Evolutionary conservation across 2,329 filamentous ascomycete species (phyloP).

Genomic region (Aspergillus arachidicola): DNA sequence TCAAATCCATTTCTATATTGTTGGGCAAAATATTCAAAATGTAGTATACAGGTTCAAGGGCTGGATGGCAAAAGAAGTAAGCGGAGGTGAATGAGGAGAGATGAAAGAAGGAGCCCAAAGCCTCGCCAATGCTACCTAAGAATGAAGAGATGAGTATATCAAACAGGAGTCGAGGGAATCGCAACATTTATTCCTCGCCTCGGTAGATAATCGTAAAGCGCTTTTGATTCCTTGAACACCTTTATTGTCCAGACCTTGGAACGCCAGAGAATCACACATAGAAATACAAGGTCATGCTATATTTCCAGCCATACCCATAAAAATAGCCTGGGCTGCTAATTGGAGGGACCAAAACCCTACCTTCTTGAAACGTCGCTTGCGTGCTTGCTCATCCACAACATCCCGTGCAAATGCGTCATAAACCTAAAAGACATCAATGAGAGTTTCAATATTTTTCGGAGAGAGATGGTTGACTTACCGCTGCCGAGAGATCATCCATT

Average conservation of each 20-base stretch:
- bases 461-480: conserved; percentile 52
- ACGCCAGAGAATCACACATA: conserved; percentile 13
- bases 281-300: conserved; percentile 51
- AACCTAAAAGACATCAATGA: conserved; percentile 52
- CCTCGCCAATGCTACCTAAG: neutral
- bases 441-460: neutral
- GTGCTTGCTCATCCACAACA: conserved; percentile 84
- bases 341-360: conserved; percentile 96
- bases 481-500: conserved; percentile 89
- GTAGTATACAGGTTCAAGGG: neutral
- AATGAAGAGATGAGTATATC: neutral
- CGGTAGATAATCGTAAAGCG: neutral
- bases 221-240: conserved; percentile 12
- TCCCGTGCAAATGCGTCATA: conserved; percentile 93
- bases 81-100: neutral
- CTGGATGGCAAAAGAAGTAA: neutral
- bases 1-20: neutral
- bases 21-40: neutral
- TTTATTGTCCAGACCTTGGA: conserved; percentile 9
- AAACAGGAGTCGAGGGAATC: neutral
- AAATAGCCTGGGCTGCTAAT: conserved; percentile 87
- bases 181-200: neutral
- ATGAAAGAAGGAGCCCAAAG: neutral
- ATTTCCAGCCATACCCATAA: conserved; percentile 92
- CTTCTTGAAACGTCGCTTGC: conserved; percentile 86